Evolutionary conservation across 179 eudicot genomes (phyloP), one percentile per base, ranked within the genome.

Genomic region (Vitellaria paradoxa): DNA sequence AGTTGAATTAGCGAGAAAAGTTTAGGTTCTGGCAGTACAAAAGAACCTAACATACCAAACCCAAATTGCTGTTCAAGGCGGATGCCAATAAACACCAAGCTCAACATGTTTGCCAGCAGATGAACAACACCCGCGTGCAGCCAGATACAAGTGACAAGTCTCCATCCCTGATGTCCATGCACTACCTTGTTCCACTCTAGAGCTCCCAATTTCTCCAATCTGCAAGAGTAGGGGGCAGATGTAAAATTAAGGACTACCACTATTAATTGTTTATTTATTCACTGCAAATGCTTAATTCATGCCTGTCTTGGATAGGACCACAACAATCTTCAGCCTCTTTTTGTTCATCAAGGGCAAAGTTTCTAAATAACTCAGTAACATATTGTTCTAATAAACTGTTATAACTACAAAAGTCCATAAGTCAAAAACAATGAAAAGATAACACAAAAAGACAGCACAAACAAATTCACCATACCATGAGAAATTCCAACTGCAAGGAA

Each of bases 51-150:
- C 92, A 59, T 93, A 95, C 99, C 76, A 74, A 95, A 95, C 63
- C 99, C 99, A 80, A 93, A 95, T 78, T 95, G 93, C 62, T 90
- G 97, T 73, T 95, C 99, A 52, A 95, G 90, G 75, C 97, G 99
- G 78, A 95, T 91, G 59, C 97, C 99, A 52, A 95, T 90, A 61
- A 95, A 83, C 69, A 95, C 90, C 82, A 95, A 85, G 81, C 97
- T 93, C 78, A 95, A 65, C 99, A 95, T 93, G 83, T 95, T 93
- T 47, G 94, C 95, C 60, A 93, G 84, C 65, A 95, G 77, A 85
- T 95, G 99, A 74, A 93, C 77, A 53, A 95, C 87, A 82, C 99
- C 97, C 52, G 95, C 99, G 78, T 95, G 99, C 81, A 95, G 78
- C 99, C 99, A 95, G 68, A 93, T 89, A 65, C 97, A 90, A 69